Conservation (phyloP, 1,139 yeast genomes). For the Taphrina pruni region DNA sequence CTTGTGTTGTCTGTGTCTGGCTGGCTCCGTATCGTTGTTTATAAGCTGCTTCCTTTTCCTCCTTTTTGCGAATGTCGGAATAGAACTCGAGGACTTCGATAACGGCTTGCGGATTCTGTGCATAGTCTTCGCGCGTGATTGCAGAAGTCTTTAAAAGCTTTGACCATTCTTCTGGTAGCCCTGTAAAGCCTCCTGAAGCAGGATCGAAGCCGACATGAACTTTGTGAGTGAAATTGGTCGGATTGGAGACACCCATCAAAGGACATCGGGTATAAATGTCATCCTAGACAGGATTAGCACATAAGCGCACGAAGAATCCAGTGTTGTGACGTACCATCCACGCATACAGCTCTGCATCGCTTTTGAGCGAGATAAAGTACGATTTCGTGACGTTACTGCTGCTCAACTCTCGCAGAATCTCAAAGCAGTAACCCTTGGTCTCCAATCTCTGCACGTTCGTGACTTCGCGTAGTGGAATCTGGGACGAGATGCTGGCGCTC, state of each 20-base stretch:
- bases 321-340: conserved; percentile 76
- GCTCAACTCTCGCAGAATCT: conserved; percentile 64
- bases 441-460: conserved; percentile 67
- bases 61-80: conserved; percentile 50
- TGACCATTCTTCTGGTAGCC: conserved; percentile 58
- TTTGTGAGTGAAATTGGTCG: conserved; percentile 51
- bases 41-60: conserved; percentile 51
- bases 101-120: conserved; percentile 58
- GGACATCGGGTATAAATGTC: conserved; percentile 62
- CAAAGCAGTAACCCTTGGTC: conserved; percentile 74
- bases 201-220: conserved; percentile 60
- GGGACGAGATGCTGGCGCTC: conserved; percentile 42
- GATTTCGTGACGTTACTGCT: conserved; percentile 56
- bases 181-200: conserved; percentile 57
- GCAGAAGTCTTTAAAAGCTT: conserved; percentile 55
- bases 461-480: conserved; percentile 63
- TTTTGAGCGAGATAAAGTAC: conserved; percentile 74
- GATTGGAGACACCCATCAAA: conserved; percentile 63
- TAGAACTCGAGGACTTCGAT: conserved; percentile 93
- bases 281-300: conserved; percentile 1
- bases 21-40: conserved; percentile 39
- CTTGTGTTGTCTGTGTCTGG: neutral
- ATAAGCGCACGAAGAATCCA: too few species aligned
- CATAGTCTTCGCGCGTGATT: conserved; percentile 57
- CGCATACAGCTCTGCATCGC: conserved; percentile 78